Percentiles rank a stretch among this genome's conserved stretches.
phyloP scores from a whole-genome alignment of 23 red algal genomes.

The Gracilariopsis chorda region DNA sequence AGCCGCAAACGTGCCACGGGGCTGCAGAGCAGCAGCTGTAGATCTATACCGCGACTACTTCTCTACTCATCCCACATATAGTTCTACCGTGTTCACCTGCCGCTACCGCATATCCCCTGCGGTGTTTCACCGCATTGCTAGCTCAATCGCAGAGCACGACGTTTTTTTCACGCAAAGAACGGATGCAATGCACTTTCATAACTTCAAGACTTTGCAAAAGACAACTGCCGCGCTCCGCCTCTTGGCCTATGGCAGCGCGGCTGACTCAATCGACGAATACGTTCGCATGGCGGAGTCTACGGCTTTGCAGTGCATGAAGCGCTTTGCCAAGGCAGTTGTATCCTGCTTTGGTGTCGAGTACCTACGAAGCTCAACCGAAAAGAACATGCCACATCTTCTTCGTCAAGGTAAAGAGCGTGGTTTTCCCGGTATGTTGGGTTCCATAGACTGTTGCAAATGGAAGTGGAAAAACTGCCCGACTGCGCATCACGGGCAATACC shows the following conservation, averaged over 20 bases:
- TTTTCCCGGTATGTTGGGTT: slow-evolving; percentile 12
- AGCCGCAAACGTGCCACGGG: background rate
- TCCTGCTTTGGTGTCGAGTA: background rate
- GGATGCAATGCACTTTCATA: background rate
- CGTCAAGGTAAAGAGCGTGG: background rate
- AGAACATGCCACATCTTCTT: background rate
- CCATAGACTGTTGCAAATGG: background rate
- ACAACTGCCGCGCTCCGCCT: background rate
- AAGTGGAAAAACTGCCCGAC: slow-evolving; percentile 48
- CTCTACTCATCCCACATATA: background rate
- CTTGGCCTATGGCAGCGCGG: background rate
- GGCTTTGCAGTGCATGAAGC: background rate
- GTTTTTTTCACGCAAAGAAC: background rate
- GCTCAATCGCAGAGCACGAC: background rate
- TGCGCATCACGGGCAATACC: background rate
- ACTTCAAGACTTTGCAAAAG: background rate
- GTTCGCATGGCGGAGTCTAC: background rate
- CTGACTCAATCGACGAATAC: background rate
- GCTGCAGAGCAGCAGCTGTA: background rate
- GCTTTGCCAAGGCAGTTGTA: background rate
- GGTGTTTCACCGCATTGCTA: background rate
- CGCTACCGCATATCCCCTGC: background rate
- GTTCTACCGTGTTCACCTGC: background rate
- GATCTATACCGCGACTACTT: background rate
- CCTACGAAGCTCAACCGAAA: background rate